Conservation (phyloP, 1,284 basidiomycete species). For the Austropuccinia psidii region DNA sequence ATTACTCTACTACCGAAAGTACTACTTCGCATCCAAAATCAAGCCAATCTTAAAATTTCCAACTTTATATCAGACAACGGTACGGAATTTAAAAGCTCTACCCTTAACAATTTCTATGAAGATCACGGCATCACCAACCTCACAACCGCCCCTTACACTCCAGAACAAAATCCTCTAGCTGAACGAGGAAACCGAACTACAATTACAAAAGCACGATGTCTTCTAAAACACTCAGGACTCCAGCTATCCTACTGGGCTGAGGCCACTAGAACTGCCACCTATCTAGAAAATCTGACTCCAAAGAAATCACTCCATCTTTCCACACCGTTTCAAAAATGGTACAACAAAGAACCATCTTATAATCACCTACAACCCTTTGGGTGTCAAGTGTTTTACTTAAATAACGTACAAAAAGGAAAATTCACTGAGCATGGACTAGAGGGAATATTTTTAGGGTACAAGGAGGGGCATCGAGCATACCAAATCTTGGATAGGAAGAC, state of each 20-base stretch:
- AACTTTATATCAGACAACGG: too few species aligned
- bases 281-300: constrained; percentile 25
- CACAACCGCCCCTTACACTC: too few species aligned
- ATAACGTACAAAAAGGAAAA: not conserved
- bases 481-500: not conserved
- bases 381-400: not conserved
- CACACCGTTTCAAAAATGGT: not conserved
- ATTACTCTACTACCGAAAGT: too few species aligned
- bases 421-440: not conserved
- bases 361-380: not conserved
- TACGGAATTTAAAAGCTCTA: too few species aligned
- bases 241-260: not conserved
- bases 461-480: not conserved
- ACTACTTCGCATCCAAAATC: too few species aligned
- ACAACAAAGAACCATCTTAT: not conserved
- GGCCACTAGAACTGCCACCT: not conserved
- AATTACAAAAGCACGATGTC: not conserved
- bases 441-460: not conserved
- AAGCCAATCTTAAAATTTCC: too few species aligned
- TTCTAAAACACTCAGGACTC: not conserved
- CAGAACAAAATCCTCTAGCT: not conserved
- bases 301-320: constrained; percentile 16
- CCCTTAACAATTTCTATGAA: too few species aligned
- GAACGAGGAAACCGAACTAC: constrained; percentile 1
- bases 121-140: too few species aligned